Percentiles rank a stretch among this genome's conserved stretches.
phyloP scores from a whole-genome alignment of 257 asterid species.

The Plantago major region DNA sequence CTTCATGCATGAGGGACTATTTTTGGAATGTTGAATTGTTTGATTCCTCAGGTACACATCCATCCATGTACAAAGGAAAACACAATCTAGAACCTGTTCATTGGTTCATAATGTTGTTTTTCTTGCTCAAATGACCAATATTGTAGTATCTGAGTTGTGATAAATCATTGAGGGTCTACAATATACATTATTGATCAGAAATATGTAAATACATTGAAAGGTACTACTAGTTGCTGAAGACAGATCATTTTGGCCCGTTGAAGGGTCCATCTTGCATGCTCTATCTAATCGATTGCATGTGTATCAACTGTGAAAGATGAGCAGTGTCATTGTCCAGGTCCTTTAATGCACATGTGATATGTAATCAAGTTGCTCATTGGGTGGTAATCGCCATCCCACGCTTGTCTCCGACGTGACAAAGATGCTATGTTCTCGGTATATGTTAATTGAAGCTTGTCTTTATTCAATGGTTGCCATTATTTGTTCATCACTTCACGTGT shows the following conservation, averaged over 20 bases:
- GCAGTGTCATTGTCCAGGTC: neutral
- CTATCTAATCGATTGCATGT: neutral
- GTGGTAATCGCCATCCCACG: slow-evolving; percentile 1
- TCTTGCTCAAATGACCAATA: neutral
- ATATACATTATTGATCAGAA: neutral
- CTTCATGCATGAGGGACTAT: slow-evolving; percentile 6
- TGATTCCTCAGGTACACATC: neutral
- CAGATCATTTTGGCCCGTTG: neutral
- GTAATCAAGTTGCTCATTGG: neutral
- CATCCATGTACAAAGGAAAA: slow-evolving; percentile 13
- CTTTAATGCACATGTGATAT: slow-evolving; percentile 7
- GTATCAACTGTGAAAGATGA: slow-evolving; percentile 2
- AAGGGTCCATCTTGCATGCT: neutral
- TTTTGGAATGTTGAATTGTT: slow-evolving; percentile 13
- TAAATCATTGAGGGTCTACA: slow-evolving; percentile 7
- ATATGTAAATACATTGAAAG: neutral
- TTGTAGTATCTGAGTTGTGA: slow-evolving; percentile 14
- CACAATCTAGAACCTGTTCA: neutral
- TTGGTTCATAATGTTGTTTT: slow-evolving; percentile 9
- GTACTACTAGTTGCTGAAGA: neutral
- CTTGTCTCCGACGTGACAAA: slow-evolving; percentile 5
- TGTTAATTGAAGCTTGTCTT: neutral
- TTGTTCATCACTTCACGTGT: slow-evolving; percentile 12
- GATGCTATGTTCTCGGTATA: neutral
- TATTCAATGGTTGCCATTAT: neutral